These are phyloP conservation scores for Babjeviella inositovora DNA, from an alignment of 805 yeast genomes.

Conservation along the genomic window DNA sequence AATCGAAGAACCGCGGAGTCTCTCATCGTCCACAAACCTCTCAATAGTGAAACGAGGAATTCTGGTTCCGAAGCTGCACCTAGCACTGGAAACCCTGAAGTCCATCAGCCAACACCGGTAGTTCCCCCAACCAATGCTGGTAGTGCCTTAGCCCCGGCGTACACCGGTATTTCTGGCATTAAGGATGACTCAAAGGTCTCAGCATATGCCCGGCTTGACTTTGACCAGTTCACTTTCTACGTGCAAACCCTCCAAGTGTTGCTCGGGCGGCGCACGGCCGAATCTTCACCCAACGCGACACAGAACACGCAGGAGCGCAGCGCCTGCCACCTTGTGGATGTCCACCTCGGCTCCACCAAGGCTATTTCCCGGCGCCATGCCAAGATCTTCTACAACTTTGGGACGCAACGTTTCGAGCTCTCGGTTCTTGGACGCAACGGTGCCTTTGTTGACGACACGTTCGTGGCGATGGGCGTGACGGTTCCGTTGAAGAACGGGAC, in stretches of 20 bases:
- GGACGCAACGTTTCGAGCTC: constrained; percentile 85
- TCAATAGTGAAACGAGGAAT: no score
- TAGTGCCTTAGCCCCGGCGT: no score
- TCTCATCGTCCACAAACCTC: no score
- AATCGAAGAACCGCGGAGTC: no score
- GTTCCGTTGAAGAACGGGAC: constrained; percentile 74
- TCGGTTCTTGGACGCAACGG: constrained; percentile 91
- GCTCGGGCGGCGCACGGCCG: constrained; percentile 75
- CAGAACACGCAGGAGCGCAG: constrained; percentile 27
- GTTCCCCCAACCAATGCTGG: no score
- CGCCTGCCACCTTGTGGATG: constrained; percentile 61
- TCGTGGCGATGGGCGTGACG: constrained; percentile 83
- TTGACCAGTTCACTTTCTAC: constrained; percentile 84
- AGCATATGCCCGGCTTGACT: constrained; percentile 69
- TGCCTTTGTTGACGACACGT: constrained; percentile 85
- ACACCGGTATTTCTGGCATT: no score
- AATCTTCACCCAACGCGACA: constrained; percentile 30
- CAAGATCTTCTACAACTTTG: constrained; percentile 90
- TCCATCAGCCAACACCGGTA: no score
- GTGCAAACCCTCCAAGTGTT: constrained; percentile 93
- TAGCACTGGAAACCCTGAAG: no score
- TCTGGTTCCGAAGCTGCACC: no score
- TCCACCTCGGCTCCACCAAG: constrained; percentile 82
- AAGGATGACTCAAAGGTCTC: no score
- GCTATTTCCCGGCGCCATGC: constrained; percentile 93